These are phyloP conservation scores for Knufia fluminis DNA, from an alignment of 2,329 filamentous ascomycete genomes.

Conservation along the genomic window DNA sequence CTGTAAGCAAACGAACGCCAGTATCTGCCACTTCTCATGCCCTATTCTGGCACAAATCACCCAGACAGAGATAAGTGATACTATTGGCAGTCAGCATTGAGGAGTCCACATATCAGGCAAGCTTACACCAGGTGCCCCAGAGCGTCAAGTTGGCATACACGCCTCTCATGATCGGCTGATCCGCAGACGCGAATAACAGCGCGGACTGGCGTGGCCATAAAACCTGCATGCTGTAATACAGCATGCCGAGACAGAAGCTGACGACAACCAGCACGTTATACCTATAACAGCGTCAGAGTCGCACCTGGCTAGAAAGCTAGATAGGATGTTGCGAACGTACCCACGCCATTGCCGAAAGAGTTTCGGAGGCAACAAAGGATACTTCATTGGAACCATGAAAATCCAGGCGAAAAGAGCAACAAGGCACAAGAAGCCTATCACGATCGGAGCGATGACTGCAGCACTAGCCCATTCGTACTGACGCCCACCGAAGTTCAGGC, in stretches of 20 bases:
- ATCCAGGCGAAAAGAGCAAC: conserved; percentile 33
- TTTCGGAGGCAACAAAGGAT: conserved; percentile 36
- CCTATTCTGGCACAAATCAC: too few species aligned
- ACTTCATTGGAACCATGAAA: conserved; percentile 28
- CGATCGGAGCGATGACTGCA: conserved; percentile 29
- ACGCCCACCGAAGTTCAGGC: conserved; percentile 36
- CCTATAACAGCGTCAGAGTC: too few species aligned
- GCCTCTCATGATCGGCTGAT: conserved; percentile 27
- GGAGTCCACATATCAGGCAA: too few species aligned
- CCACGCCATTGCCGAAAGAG: conserved; percentile 38
- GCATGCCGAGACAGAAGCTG: conserved; percentile 33
- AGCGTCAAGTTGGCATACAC: too few species aligned
- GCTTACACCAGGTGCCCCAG: too few species aligned
- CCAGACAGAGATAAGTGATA: too few species aligned
- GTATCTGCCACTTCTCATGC: too few species aligned
- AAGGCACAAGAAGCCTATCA: conserved; percentile 32
- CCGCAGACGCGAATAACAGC: conserved; percentile 34
- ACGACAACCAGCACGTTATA: conserved; percentile 34
- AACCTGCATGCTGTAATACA: conserved; percentile 38
- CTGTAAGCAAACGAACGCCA: too few species aligned
- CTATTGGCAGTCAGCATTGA: too few species aligned
- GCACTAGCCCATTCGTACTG: conserved; percentile 37
- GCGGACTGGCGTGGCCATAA: conserved; percentile 39
- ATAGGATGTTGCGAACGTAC: too few species aligned
- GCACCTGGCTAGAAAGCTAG: too few species aligned